Evolutionary conservation across 768 basidiomycete genomes (phyloP), one percentile per base, ranked within the genome.

Genomic region (Exsudoporus frostii): DNA sequence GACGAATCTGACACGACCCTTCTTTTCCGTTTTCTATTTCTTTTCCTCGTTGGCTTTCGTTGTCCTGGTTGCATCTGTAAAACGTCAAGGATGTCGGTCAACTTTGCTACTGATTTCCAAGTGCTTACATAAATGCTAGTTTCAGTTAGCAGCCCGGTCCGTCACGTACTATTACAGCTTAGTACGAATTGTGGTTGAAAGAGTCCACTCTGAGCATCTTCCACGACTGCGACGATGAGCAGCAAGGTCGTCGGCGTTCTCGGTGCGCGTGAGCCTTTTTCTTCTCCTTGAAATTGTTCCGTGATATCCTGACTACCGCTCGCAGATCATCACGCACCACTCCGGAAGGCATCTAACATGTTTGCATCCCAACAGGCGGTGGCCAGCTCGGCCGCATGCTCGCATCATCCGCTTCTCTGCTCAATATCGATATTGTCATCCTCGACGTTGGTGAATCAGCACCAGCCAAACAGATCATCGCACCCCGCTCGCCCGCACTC

Each of bases 321-420:
- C 2, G 7, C 29, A 64, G 64, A 60, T 54, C 19, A n/a, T 45
- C 45, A 13, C 20, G 5, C 38, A 25, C 17, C 22, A 4, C 36
- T 14, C 20, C 39, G 30, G 22, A 20, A 33, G 30, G 30, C 41
- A 51, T 36, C 53, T 63, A 11, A 54, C 34, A 29, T 25, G 9
- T 33, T 45, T 47, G 19, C 30, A 29, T n/a, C 19, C 30, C 25
- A 15, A 60, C 54, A 95, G 96, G 96, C 57, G 97, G 97, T 34
- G 95, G 96, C 57, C 96, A 98, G 72, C 83, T 99, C 24, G 96
- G 96, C 24, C 92, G 96, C 22, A 99, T 99, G 97, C 81, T 99
- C 14, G 90, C 88, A 5, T 86, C 86, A 30, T 85, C 95, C 0
- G 95, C 96, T 4, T 86, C 94, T 3, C 79, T 92, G 30, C 80